Base-by-base conservation (phyloP, 2,329 filamentous ascomycete genomes). In the Verticillium tricorpus region DNA sequence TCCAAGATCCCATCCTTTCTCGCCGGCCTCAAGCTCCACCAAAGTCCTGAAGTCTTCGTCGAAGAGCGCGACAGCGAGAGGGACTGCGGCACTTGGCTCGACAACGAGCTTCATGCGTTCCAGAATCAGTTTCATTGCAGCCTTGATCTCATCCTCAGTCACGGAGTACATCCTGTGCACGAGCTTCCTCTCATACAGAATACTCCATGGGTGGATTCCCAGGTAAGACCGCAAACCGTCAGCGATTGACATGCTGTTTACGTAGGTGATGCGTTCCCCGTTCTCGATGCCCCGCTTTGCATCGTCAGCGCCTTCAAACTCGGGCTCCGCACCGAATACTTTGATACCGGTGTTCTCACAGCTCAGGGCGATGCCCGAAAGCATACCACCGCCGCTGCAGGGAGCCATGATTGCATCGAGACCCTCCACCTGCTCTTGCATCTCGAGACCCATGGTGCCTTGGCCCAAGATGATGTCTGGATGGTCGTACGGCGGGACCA, bases 401-500 rank as follows among this genome's bases (percentile, higher is more conserved):
- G 91, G 91, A 0, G 89, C 84, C 11, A 96, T 86, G 19, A 95
- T 84, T 0, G 84, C 87, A 73, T 89, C 79, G 0, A 90, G 75
- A 1, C 73, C 72, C 32, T 69, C 72, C 6, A 86, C 88, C 71
- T 96, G 91, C 60, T 81, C 76, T 69, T 90, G 85, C 40, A 94
- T 73, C 73, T 96, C 92, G 6, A 94, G 73, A 0, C 85, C 91
- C 61, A 89, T 80, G 0, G 92, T 96, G 14, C 91, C 92, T 75
- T 95, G 91, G 0, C 92, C 92, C 0, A 93, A 82, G 54, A 96
- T 88, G 67, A 95, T 90, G 72, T 95, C 84, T 3, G 89, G 88
- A 73, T 96, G 89, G 73, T 96, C 90, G 71, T 95, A 95, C 0
- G 92, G 92, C 61, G 91, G 91, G 9, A 96, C 82, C 3, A 95